Evolutionary conservation across 352 stramenopile genomes (phyloP), one percentile per base, ranked within the genome.

Genomic region (Phytophthora pinifolia): DNA sequence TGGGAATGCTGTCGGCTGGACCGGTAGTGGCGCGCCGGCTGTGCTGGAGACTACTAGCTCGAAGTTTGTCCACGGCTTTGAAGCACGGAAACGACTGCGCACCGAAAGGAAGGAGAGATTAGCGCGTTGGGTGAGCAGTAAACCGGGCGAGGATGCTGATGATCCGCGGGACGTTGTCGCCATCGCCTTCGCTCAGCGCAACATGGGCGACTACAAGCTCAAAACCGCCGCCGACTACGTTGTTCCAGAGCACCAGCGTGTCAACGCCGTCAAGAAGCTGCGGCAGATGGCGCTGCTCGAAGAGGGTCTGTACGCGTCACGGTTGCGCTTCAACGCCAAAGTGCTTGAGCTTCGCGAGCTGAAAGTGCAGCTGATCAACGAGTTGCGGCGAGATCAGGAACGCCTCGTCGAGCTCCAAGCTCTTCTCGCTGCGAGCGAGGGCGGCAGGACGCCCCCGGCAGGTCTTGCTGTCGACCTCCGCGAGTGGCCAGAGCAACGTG

Each of bases 201-300:
- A 96, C 57, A 91, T 97, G 79, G 89, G 92, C 2, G 89, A 97
- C 67, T 97, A 96, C 70, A 96, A 96, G 56, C 63, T 98, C 34
- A 98, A 98, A 67, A 89, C 76, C 3, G 81, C 75, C 9, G 56
- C 66, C 6, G 78, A 88, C 46, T 98, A 97, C 56, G 84, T 96
- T 5, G 91, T 98, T 9, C 91, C 91, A 5, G 76, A 96, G 47
- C 74, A 89, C 15, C 87, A 96, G 59, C 88, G 82, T 25, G 79
- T 98, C 17, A 96, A 97, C 41, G 83, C 90, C 3, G 77, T 77
- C 18, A 96, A 93, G 59, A 98, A 98, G 52, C 57, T 85, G 10
- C 58, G 76, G n/a, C 84, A 97, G 48, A 91, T 96, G 68, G 82
- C 82, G 27, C 63, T 95, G 14, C 69, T 97, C 0, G 83, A 95